Evolutionary conservation across 83 land plant genomes (phyloP).

Genomic region (Thuja plicata): DNA sequence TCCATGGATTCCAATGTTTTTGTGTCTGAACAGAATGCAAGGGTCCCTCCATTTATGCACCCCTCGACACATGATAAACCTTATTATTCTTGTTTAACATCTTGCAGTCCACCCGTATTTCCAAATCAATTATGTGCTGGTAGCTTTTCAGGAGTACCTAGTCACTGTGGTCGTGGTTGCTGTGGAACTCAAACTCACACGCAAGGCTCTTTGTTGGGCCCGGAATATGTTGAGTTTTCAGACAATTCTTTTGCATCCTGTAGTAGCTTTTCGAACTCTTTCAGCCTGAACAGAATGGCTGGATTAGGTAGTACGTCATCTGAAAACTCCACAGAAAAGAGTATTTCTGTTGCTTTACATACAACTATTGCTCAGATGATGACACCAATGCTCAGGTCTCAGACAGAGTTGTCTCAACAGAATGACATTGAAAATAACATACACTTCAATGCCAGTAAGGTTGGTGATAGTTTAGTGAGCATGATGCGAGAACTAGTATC

Average conservation of each 20-base stretch:
- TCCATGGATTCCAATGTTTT: background rate
- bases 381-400: slow-evolving; percentile 10
- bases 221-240: slow-evolving; percentile 56
- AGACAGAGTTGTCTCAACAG: slow-evolving; percentile 10
- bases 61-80: slow-evolving; percentile 19
- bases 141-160: slow-evolving; percentile 36
- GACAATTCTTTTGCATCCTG: slow-evolving; percentile 34
- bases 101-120: slow-evolving; percentile 19
- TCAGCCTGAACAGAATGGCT: background rate
- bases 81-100: slow-evolving; percentile 8
- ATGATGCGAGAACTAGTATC: slow-evolving; percentile 13
- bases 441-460: slow-evolving; percentile 8
- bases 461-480: slow-evolving; percentile 17
- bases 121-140: background rate
- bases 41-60: slow-evolving; percentile 26
- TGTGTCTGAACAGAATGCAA: slow-evolving; percentile 12
- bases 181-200: slow-evolving; percentile 25
- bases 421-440: background rate
- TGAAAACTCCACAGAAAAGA: slow-evolving; percentile 6
- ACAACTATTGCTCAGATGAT: slow-evolving; percentile 9
- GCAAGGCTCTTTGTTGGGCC: slow-evolving; percentile 50
- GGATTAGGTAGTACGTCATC: slow-evolving; percentile 11
- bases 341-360: slow-evolving; percentile 16
- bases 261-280: slow-evolving; percentile 28
- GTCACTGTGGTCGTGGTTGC: slow-evolving; percentile 62